Base-by-base conservation (phyloP, 192 early-diverging fungal genomes). In the Coemansia guatemalensis region DNA sequence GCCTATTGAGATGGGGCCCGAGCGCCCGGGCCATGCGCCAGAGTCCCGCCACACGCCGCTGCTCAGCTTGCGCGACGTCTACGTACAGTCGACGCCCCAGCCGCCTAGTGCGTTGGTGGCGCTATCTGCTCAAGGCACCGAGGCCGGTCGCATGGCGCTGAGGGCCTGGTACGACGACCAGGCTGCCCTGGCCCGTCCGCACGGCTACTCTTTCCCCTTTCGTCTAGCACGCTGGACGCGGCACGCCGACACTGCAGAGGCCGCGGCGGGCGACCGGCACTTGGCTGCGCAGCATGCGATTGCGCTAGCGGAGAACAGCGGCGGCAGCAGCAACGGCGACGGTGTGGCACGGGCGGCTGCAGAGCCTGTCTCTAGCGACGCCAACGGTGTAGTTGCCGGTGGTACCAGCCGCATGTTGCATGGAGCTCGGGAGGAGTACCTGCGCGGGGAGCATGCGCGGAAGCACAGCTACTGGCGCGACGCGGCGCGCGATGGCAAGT, bases 131-230 rank as follows among this genome's bases (percentile, higher is more conserved):
- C 77, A 80, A 44, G 77, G 77, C 32, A 80, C 77, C 0, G 48
- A 57, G 20, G 77, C 71, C 4, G 77, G 77, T 3, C 56, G 53
- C 8, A 25, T 57, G 39, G 77, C 77, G 30, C 59, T 80, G 49
- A 64, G 64, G 9, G 61, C 61, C 8, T 80, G 77, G 77, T 80
- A 71, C 58, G 72, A 80, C 39, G 72, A 71, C 55, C 77, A 80
- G 52, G 71, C 77, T 8, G 44, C 69, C 25, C 41, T 64, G 68
- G 77, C 77, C 0, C 55, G 68, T 23, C 24, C 27, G 23, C 77
- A 53, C 55, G 77, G 77, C 22, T 80, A 74, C 63, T 41, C 65
- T 30, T 80, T 80, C 47, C 77, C 77, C 6, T 74, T 68, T 50
- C 64, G 78, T 11, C 68, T 80, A 24, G 57, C 61, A 3, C 67